A percentile compares a stretch with the other conserved stretches of the same genome.
Conservation (phyloP, 225 moss, liverwort and hornwort genomes). For the Marchantia paleacea region DNA sequence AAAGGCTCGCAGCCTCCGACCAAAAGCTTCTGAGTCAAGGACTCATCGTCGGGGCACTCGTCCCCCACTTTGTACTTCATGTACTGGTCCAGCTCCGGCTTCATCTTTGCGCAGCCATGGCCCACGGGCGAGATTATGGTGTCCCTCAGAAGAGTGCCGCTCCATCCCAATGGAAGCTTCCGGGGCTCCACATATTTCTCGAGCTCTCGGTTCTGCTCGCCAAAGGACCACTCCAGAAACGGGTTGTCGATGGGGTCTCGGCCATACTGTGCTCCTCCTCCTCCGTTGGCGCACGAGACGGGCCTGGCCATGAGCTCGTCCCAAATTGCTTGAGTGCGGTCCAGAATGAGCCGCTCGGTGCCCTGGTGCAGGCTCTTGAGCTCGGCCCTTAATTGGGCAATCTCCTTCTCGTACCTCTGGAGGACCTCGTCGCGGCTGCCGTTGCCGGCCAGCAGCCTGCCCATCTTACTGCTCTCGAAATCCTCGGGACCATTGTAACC, state of each 20-base stretch:
- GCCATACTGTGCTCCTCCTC: background rate
- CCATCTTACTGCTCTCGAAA: background rate
- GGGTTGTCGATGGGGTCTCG: slow-evolving; percentile 9
- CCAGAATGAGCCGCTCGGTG: slow-evolving; percentile 34
- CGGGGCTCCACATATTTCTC: slow-evolving; percentile 31
- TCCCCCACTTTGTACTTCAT: slow-evolving; percentile 46
- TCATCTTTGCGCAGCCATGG: slow-evolving; percentile 41
- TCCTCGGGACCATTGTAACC: background rate
- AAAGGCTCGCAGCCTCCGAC: slow-evolving; percentile 52
- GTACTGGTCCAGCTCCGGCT: slow-evolving; percentile 41
- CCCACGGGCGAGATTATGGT: slow-evolving; percentile 43
- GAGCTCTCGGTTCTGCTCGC: slow-evolving; percentile 32
- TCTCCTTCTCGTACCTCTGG: slow-evolving; percentile 17
- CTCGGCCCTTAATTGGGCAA: slow-evolving; percentile 32
- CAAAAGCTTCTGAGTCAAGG: slow-evolving; percentile 42
- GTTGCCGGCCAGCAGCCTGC: slow-evolving; percentile 12
- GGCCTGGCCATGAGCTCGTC: slow-evolving; percentile 40
- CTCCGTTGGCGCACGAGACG: slow-evolving; percentile 4
- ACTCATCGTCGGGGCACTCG: slow-evolving; percentile 53
- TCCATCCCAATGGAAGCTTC: slow-evolving; percentile 40
- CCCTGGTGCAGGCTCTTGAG: slow-evolving; percentile 32
- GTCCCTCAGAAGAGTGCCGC: slow-evolving; percentile 29
- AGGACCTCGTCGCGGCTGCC: slow-evolving; percentile 11
- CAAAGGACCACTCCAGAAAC: slow-evolving; percentile 33
- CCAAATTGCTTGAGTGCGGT: slow-evolving; percentile 36